A percentile compares a stretch with the other conserved stretches of the same genome.
phyloP scores from a whole-genome alignment of 2,329 filamentous ascomycete genomes.

The Parascedosporium putredinis region DNA sequence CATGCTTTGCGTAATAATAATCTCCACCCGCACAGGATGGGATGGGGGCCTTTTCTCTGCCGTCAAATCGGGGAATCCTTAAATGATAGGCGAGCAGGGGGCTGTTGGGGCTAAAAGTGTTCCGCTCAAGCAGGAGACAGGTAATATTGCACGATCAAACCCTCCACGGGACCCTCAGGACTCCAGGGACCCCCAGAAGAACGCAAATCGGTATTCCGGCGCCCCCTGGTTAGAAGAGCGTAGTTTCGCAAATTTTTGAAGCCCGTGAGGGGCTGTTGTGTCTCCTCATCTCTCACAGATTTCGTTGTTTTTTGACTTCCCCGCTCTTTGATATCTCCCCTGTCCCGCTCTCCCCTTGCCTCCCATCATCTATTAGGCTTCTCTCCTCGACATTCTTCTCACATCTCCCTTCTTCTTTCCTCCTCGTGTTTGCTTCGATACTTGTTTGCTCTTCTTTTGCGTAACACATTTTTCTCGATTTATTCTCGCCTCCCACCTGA shows the following conservation, averaged over 20 bases:
- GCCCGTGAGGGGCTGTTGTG: too few species aligned
- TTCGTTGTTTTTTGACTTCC: not conserved
- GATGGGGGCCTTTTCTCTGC: too few species aligned
- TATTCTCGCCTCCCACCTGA: constrained; percentile 1
- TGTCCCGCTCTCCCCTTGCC: not conserved
- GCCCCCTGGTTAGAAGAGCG: too few species aligned
- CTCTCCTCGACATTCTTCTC: not conserved
- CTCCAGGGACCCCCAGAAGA: not conserved
- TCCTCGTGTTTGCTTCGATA: constrained; percentile 2
- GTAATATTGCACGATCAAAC: too few species aligned
- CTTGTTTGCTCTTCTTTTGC: too few species aligned
- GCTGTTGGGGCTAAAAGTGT: not conserved
- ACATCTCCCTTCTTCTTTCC: not conserved
- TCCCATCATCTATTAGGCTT: too few species aligned
- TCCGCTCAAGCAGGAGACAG: not conserved
- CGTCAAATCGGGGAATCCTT: not conserved
- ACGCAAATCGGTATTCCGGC: too few species aligned
- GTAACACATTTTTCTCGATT: too few species aligned
- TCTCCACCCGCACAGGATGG: not conserved
- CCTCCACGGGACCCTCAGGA: not conserved
- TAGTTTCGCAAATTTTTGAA: too few species aligned
- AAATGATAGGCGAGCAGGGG: not conserved
- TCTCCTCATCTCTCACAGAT: too few species aligned
- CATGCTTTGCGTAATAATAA: not conserved
- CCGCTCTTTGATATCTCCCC: not conserved